phyloP scores from a whole-genome alignment of 768 basidiomycete genomes.

The Leccinum variicolor region DNA sequence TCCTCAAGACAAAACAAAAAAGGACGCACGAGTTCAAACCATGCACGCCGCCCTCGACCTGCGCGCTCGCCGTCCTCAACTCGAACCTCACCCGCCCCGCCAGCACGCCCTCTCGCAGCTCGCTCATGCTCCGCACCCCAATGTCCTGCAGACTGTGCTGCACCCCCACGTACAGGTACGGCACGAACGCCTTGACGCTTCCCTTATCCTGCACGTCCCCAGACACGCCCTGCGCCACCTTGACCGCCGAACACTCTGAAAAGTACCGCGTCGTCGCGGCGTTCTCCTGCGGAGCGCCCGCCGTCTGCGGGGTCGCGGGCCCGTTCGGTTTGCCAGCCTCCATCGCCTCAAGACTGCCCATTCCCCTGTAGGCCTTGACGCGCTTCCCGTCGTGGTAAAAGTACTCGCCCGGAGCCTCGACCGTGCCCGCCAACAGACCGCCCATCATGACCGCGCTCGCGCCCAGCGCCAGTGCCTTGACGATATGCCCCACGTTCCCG shows the following conservation, averaged over 20 bases:
- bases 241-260: constrained; percentile 66
- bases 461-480: constrained; percentile 92
- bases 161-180: constrained; percentile 75
- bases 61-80: constrained; percentile 90
- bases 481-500: constrained; percentile 93
- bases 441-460: constrained; percentile 99
- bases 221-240: constrained; percentile 95
- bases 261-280: constrained; percentile 87
- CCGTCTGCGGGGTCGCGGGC: constrained; percentile 40
- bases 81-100: constrained; percentile 81
- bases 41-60: constrained; percentile 94
- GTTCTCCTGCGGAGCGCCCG: constrained; percentile 64
- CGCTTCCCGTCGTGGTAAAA: constrained; percentile 99
- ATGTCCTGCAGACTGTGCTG: constrained; percentile 97
- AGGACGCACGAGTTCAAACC: constrained; percentile 86
- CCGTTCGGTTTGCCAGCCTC: constrained; percentile 59
- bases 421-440: constrained; percentile 89
- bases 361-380: constrained; percentile 97
- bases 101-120: constrained; percentile 63
- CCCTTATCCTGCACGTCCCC: constrained; percentile 99
- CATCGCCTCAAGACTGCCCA: constrained; percentile 97
- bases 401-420: constrained; percentile 97
- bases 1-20: neutral
- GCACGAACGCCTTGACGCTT: constrained; percentile 87
- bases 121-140: constrained; percentile 66